These are phyloP conservation scores for Alternaria arborescens DNA, from an alignment of 2,329 filamentous ascomycete genomes.

Conservation along the genomic window DNA sequence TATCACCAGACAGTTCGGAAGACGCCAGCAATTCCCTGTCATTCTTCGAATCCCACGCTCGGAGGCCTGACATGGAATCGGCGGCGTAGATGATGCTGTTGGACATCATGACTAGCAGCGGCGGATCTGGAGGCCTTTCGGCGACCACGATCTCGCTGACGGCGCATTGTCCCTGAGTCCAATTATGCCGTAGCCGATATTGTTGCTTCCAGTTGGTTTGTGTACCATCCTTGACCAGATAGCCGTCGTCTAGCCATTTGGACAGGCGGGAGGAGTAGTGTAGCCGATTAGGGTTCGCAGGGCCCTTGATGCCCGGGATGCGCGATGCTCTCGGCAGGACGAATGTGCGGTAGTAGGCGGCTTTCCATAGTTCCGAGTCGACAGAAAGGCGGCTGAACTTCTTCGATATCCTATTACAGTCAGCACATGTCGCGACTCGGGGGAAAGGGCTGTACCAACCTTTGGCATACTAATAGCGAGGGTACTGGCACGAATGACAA, in stretches of 20 bases:
- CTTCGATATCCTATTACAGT: constrained; percentile 68
- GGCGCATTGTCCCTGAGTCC: constrained; percentile 82
- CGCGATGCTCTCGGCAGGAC: constrained; percentile 81
- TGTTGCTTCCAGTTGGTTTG: constrained; percentile 84
- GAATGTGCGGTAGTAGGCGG: constrained; percentile 85
- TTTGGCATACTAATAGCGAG: constrained; percentile 71
- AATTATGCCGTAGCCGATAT: constrained; percentile 90
- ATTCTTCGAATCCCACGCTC: constrained; percentile 77
- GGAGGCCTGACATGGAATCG: constrained; percentile 72
- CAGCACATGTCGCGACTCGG: background rate
- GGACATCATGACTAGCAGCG: constrained; percentile 77
- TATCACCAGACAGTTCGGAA: constrained; percentile 33
- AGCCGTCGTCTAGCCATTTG: constrained; percentile 69
- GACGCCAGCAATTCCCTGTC: constrained; percentile 67
- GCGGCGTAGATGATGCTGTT: constrained; percentile 81
- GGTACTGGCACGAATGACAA: constrained; percentile 77
- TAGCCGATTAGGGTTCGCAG: constrained; percentile 49
- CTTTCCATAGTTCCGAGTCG: constrained; percentile 92
- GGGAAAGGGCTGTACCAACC: constrained; percentile 52
- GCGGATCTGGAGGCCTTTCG: constrained; percentile 62
- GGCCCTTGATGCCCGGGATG: constrained; percentile 71
- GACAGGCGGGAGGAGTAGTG: constrained; percentile 65
- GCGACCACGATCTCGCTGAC: constrained; percentile 78
- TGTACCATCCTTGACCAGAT: constrained; percentile 60
- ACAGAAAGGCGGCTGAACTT: constrained; percentile 76